Base-by-base conservation (phyloP, 2,329 filamentous ascomycete species). In the Nemania bipapillata region DNA sequence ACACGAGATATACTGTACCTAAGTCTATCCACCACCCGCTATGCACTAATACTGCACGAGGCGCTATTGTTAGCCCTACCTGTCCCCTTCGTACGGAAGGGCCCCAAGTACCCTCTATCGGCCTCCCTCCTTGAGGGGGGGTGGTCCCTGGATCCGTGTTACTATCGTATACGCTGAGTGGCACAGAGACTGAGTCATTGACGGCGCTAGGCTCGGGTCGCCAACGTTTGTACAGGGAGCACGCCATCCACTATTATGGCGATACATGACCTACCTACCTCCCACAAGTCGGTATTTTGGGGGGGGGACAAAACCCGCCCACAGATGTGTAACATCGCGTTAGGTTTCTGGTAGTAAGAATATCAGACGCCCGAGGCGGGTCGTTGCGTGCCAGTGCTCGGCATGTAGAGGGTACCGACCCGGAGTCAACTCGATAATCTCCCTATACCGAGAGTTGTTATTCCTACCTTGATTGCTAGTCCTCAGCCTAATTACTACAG, bases 201-300 rank as follows among this genome's bases (percentile, higher is more conserved):
- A 49, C 28, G 9, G 53, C 63, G 63, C 66, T 69, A 66, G 65
- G 63, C 58, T 59, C 63, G 40, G 63, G 57, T 69, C 47, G 55
- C 53, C 54, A 58, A 35, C 40, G 9, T 66, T 55, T 58, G 37
- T 49, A 55, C 57, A 66, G 35, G 53, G 62, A 62, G 45, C 37
- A 40, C 35, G 17, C 26, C 20, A 32, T 58, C 37, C 54, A 64
- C 59, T 58, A 63, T 28, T 40, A 26, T 22, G 58, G 22, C 49
- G 15, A 45, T 24, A 58, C 35, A 22, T 30, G 35, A 30, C 54
- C 26, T 55, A 30, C 54, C 26, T 55, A 4, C 8, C 3, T 42
- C 28, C 11, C 24, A 24, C 56, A 22, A 58, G 26, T 5, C n/a
- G 11, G 12, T 32, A 35, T 61, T 24, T 12, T 50, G 2, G 7